A percentile compares a stretch with the other conserved stretches of the same genome.
These are phyloP conservation scores for Apiotrichum laibachii DNA, from an alignment of 1,284 basidiomycete genomes.

Conservation along the genomic window DNA sequence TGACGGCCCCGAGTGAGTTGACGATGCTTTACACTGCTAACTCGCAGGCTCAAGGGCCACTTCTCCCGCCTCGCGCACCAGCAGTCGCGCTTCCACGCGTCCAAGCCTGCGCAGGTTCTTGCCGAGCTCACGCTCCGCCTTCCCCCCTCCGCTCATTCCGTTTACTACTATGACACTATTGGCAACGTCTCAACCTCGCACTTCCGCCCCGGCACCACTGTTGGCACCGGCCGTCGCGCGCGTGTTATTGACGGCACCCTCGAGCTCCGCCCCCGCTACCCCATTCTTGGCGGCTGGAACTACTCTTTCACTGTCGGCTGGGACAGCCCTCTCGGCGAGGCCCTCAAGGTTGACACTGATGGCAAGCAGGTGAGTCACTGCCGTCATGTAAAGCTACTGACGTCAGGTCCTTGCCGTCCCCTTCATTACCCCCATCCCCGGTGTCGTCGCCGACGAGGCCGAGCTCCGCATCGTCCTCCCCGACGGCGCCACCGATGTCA, in stretches of 20 bases:
- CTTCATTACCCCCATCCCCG: conserved; percentile 76
- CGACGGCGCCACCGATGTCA: conserved; percentile 85
- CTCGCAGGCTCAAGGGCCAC: conserved; percentile 79
- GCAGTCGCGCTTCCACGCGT: conserved; percentile 65
- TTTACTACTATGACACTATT: conserved; percentile 85
- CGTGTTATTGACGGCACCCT: conserved; percentile 57
- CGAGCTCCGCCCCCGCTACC: conserved; percentile 86
- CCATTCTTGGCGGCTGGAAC: conserved; percentile 95
- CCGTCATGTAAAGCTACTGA: not conserved
- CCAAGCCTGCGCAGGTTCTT: conserved; percentile 66
- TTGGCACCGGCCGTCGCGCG: conserved; percentile 53
- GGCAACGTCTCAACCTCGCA: conserved; percentile 96
- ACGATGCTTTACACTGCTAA: not conserved
- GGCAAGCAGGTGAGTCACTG: conserved; percentile 54
- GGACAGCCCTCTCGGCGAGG: conserved; percentile 75
- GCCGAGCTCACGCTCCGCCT: conserved; percentile 65
- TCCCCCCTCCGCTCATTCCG: conserved; percentile 72
- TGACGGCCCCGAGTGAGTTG: conserved; percentile 79
- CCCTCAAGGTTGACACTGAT: conserved; percentile 53
- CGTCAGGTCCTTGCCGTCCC: conserved; percentile 68
- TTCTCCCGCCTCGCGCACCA: conserved; percentile 92
- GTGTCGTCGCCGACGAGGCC: conserved; percentile 76
- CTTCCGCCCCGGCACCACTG: conserved; percentile 59
- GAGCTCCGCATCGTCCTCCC: conserved; percentile 80
- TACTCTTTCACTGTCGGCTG: conserved; percentile 92